These are phyloP conservation scores for Aschersonia sp. DNA, from an alignment of 2,329 filamentous ascomycete species.

Conservation along the genomic window DNA sequence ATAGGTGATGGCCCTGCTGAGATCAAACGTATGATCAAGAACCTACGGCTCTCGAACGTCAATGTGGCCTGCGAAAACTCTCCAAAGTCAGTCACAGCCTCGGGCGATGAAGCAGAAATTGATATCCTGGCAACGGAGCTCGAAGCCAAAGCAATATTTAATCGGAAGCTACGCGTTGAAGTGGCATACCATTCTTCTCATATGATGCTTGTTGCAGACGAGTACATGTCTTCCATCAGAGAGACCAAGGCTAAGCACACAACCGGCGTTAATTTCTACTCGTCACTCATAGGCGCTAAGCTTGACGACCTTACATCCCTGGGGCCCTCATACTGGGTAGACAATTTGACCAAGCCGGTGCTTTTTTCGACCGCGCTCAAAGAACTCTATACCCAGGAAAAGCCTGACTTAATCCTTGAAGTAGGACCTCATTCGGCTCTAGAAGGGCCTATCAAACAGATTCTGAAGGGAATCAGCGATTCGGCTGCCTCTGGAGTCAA, in stretches of 20 bases:
- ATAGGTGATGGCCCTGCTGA: constrained; percentile 31
- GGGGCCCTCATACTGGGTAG: constrained; percentile 29
- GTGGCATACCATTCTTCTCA: constrained; percentile 40
- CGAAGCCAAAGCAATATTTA: constrained; percentile 28
- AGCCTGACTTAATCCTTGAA: constrained; percentile 21
- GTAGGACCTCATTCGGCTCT: constrained; percentile 34
- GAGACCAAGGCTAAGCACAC: constrained; percentile 10
- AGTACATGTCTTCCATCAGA: constrained; percentile 24
- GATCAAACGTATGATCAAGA: constrained; percentile 21
- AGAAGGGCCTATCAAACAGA: constrained; percentile 35
- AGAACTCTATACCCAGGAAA: constrained; percentile 14
- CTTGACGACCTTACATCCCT: constrained; percentile 18
- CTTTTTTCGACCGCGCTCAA: constrained; percentile 22
- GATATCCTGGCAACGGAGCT: constrained; percentile 22
- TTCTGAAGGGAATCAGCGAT: constrained; percentile 27
- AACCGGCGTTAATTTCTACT: constrained; percentile 25
- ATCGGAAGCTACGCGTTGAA: constrained; percentile 31
- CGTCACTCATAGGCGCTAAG: constrained; percentile 26
- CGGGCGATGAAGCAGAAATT: constrained; percentile 30
- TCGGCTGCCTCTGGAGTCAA: constrained; percentile 23
- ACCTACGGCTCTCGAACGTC: constrained; percentile 9
- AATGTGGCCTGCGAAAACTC: constrained; percentile 33
- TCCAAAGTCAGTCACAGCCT: constrained; percentile 33
- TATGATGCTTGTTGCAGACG: constrained; percentile 34
- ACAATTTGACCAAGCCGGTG: constrained; percentile 26